Evolutionary conservation across 257 asterid genomes (phyloP), one percentile per base, ranked within the genome.

Genomic region (Ophiorrhiza pumila): DNA sequence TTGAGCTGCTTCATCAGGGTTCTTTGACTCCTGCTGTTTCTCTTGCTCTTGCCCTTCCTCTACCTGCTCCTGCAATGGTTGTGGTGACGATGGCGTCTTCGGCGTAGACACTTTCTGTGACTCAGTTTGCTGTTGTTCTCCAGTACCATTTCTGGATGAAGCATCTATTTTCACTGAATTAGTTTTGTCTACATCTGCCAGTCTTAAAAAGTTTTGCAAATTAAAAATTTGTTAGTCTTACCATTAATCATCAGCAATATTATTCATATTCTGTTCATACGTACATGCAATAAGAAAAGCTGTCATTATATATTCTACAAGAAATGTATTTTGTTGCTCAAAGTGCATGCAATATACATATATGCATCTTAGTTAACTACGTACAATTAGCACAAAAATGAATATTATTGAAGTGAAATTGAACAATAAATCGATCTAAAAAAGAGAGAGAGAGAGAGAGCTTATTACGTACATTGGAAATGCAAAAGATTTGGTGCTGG

Each of bases 401-500:
- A n/a, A n/a, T n/a, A n/a, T n/a, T n/a, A n/a, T n/a, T n/a, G n/a
- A n/a, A n/a, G n/a, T n/a, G n/a, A n/a, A n/a, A n/a, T n/a, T n/a
- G n/a, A n/a, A n/a, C n/a, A n/a, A n/a, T n/a, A n/a, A n/a, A n/a
- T n/a, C n/a, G n/a, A n/a, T n/a, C n/a, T n/a, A n/a, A n/a, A n/a
- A n/a, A n/a, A n/a, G n/a, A n/a, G n/a, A n/a, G n/a, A n/a, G n/a
- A n/a, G n/a, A n/a, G n/a, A n/a, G n/a, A n/a, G n/a, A n/a, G n/a
- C n/a, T n/a, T n/a, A n/a, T n/a, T n/a, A 58, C 83, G 75, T 77
- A 83, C 90, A 67, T 35, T 37, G 91, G 80, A 75, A 88, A 81
- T 5, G 91, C 88, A 71, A 84, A 86, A 53, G 94, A 88, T 74
- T 58, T 83, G 77, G 80, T 78, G 84, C 94, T 88, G 1, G 78